Conservation (phyloP, 129 eudicot species). For the Centaurea solstitialis region DNA sequence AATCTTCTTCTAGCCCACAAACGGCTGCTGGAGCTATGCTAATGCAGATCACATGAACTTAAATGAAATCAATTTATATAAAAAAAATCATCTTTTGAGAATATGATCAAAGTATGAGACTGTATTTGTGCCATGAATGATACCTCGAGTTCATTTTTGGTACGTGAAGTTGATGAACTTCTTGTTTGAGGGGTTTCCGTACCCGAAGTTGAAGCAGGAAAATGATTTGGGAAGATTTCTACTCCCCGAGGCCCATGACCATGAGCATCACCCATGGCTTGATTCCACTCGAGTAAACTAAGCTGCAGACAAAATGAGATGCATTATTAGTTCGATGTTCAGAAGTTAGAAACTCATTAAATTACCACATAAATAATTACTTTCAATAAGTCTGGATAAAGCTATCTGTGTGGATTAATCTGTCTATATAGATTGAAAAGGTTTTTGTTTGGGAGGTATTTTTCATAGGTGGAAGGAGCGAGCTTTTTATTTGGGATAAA, state of each 20-base stretch:
- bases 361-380: background rate
- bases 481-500: no score
- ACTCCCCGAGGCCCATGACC: conserved; percentile 88
- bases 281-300: conserved; percentile 13
- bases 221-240: conserved; percentile 70
- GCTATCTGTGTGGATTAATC: no score
- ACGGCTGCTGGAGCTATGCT: conserved; percentile 60
- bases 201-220: conserved; percentile 61
- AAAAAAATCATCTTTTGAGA: background rate
- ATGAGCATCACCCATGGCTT: conserved; percentile 89
- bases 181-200: conserved; percentile 34
- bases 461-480: no score
- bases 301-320: conserved; percentile 8
- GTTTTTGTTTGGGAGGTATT: no score
- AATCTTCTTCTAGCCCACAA: conserved; percentile 54
- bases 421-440: no score
- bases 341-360: background rate
- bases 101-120: background rate
- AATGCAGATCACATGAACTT: conserved; percentile 37
- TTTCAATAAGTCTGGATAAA: background rate
- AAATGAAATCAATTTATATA: conserved; percentile 15
- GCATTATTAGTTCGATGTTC: background rate
- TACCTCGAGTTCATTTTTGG: conserved; percentile 47
- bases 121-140: background rate
- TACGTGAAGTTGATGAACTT: conserved; percentile 31